Conservation (phyloP, 148 eudicot species). For the Heliosperma pusillum region DNA sequence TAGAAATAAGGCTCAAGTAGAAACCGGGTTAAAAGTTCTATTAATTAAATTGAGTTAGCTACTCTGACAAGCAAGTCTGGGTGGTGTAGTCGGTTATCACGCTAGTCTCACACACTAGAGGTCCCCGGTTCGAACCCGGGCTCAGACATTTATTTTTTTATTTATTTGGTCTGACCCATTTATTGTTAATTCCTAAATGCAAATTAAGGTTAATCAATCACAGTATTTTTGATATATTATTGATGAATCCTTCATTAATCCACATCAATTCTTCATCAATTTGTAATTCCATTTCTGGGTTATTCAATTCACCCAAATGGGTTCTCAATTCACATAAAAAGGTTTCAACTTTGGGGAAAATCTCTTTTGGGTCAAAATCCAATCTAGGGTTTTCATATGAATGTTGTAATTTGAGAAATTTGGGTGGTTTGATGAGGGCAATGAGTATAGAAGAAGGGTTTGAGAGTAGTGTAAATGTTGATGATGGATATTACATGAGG, state of each 20-base stretch:
- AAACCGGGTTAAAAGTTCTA: no score
- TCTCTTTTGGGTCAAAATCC: neutral
- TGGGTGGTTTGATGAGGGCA: no score
- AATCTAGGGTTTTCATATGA: neutral
- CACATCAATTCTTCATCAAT: neutral
- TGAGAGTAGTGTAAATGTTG: slow-evolving; percentile 17
- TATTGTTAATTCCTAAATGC: no score
- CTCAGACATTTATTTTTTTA: slow-evolving; percentile 44
- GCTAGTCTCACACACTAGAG: slow-evolving; percentile 99
- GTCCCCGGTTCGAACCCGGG: slow-evolving; percentile 99
- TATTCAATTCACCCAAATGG: neutral
- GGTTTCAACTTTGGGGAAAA: neutral
- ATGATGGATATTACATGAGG: slow-evolving; percentile 77
- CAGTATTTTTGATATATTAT: neutral
- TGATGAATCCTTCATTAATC: neutral
- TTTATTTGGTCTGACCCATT: no score
- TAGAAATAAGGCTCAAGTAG: no score
- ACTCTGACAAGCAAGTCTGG: slow-evolving; percentile 46
- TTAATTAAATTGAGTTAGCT: no score
- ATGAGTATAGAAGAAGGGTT: no score
- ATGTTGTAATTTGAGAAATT: slow-evolving; percentile 20
- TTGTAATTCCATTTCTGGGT: neutral
- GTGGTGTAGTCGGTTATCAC: slow-evolving; percentile 99
- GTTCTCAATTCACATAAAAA: neutral
- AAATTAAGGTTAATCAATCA: no score